phyloP scores from a whole-genome alignment of 73 alveolate species.

The Uronychia setigera region DNA sequence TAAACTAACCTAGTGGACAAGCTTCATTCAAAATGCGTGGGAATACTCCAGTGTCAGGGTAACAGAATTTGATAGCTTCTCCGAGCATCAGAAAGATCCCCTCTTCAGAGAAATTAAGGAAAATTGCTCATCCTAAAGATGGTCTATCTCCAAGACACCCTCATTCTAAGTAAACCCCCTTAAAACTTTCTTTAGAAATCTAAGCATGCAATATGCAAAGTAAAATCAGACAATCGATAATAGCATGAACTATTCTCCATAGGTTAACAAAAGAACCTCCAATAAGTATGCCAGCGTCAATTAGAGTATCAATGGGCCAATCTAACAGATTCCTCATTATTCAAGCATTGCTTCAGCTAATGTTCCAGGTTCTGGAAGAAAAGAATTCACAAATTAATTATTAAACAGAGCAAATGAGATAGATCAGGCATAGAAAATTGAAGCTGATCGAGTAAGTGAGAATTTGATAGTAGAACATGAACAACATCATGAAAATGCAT shows the following conservation, averaged over 20 bases:
- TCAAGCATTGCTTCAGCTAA: neutral
- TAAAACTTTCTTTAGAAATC: no score
- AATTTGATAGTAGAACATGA: slow-evolving; percentile 12
- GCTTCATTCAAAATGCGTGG: neutral
- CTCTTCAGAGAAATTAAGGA: neutral
- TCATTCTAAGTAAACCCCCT: no score
- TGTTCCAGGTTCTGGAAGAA: neutral
- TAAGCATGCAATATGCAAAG: neutral
- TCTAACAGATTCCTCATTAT: no score
- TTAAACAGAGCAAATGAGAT: slow-evolving; percentile 40
- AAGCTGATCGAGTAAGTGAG: slow-evolving; percentile 29
- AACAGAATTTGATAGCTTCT: neutral
- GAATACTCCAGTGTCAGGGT: neutral
- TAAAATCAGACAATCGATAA: neutral
- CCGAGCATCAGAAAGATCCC: neutral
- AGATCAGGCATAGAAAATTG: neutral
- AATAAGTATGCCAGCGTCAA: neutral
- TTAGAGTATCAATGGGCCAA: slow-evolving; percentile 6
- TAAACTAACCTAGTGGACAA: neutral
- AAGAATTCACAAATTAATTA: slow-evolving; percentile 15
- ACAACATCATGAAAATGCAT: slow-evolving; percentile 50
- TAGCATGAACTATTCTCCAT: neutral
- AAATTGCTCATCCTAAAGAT: neutral
- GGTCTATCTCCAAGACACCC: no score
- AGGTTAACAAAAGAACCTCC: neutral